Conservation (phyloP, 2,329 filamentous ascomycete genomes). For the Penicillium sp. region DNA sequence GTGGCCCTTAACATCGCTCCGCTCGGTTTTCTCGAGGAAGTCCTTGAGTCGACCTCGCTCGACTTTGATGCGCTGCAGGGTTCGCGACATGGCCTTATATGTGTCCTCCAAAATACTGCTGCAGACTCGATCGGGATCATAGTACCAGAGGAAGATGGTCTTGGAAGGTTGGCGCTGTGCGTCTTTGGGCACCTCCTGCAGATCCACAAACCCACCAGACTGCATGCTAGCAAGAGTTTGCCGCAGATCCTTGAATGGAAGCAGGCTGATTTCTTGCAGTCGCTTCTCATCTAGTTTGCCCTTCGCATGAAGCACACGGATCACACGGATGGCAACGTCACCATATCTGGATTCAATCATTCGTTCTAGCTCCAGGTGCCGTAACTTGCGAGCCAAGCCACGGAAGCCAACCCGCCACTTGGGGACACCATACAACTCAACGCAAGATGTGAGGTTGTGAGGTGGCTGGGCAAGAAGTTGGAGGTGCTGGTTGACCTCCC, state of each 20-base stretch:
- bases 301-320: conserved; percentile 79
- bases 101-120: conserved; percentile 73
- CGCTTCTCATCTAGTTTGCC: conserved; percentile 96
- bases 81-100: conserved; percentile 87
- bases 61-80: conserved; percentile 74
- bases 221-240: conserved; percentile 83
- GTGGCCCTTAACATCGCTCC: conserved; percentile 80
- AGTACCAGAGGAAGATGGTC: conserved; percentile 90
- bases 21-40: conserved; percentile 77
- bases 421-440: conserved; percentile 54
- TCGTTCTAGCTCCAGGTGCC: conserved; percentile 76
- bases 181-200: conserved; percentile 92
- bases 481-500: conserved; percentile 42
- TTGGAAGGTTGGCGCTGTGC: conserved; percentile 76
- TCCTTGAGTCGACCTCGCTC: conserved; percentile 71
- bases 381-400: conserved; percentile 68
- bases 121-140: conserved; percentile 72
- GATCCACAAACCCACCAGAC: conserved; percentile 79
- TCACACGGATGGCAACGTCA: conserved; percentile 73
- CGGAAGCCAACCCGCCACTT: conserved; percentile 85
- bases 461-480: conserved; percentile 52
- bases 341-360: conserved; percentile 78
- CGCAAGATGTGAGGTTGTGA: conserved; percentile 37
- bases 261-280: conserved; percentile 74
- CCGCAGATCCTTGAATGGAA: conserved; percentile 82